A percentile compares a stretch with the other conserved stretches of the same genome.
Conservation (phyloP, 495 filamentous ascomycete genomes). For the Aspergillus homomorphus region DNA sequence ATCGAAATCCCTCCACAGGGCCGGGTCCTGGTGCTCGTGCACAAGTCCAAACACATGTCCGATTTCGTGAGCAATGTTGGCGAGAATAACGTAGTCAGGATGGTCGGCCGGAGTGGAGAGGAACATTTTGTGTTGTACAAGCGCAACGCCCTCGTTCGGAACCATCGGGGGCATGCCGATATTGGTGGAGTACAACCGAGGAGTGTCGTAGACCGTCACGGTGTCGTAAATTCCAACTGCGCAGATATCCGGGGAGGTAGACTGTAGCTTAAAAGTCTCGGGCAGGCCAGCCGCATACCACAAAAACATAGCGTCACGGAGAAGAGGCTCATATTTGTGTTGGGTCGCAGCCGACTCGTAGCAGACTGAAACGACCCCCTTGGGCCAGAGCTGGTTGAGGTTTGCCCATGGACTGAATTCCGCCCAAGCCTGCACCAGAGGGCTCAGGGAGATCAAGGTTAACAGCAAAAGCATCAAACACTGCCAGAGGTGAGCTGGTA, state of each 20-base stretch:
- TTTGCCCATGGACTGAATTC: neutral
- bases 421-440: neutral
- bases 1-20: neutral
- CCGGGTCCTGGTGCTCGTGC: conserved; percentile 12
- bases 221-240: neutral
- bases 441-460: neutral
- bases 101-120: neutral
- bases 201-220: neutral
- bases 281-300: conserved; percentile 9
- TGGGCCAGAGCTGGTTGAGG: conserved; percentile 1
- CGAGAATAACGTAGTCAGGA: neutral
- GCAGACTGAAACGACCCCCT: neutral
- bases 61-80: conserved; percentile 9
- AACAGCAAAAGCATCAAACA: neutral
- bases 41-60: conserved; percentile 12
- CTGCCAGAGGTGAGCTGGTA: neutral
- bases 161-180: neutral
- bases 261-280: neutral
- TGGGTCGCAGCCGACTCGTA: neutral
- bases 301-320: neutral
- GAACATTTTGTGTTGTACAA: neutral
- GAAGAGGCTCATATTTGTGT: neutral
- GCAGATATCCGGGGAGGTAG: neutral
- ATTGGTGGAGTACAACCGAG: neutral
- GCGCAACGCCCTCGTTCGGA: neutral